Evolutionary conservation across 1,284 basidiomycete species (phyloP), one percentile per base, ranked within the genome.

Genomic region (Lentinula novae-zelandiae): DNA sequence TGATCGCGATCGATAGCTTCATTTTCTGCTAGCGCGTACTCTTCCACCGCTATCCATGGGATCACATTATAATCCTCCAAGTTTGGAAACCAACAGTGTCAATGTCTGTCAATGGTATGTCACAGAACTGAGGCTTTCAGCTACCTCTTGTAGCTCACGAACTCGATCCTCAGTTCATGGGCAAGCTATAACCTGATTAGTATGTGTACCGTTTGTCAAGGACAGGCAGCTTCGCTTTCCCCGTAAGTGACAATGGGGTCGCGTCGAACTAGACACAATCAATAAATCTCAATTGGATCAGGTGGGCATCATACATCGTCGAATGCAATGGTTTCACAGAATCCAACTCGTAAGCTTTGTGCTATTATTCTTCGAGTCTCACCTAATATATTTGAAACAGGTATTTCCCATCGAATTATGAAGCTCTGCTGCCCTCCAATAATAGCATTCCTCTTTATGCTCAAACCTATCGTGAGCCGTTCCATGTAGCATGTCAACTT

Each of bases 121-220:
- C 8, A 13, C 9, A 8, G 8, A 6, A 9, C 17, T 22, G 10
- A 12, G 7, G 12, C 9, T 5, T 9, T 17, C 3, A 36, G 13
- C 1, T n/a, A 17, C 7, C 15, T 40, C 15, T 20, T 33, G 22
- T n/a, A 5, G 13, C 51, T 15, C n/a, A 22, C 34, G 20, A 20
- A 1, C 17, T n/a, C 4, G 15, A 8, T 2, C n/a, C 36, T 15
- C 12, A 61, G 60, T 31, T 61, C 60, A 33, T 61, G 60, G 60
- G 60, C 60, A 13, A 46, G 17, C 5, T 61, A 61, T 33, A 61
- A 61, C 27, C 46, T 61, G 9, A 33, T 61, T 15, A 61, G 53
- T 13, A 57, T 57, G 53, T 61, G 60, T 44, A 61, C 60, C 31
- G 22, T 54, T 27, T 61, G 60, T 17, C 60, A 61, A 49, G 36